A percentile compares a stretch with the other conserved stretches of the same genome.
Evolutionary conservation across 2,329 filamentous ascomycete genomes (phyloP).

Genomic region (Chaetomium olivaceum): DNA sequence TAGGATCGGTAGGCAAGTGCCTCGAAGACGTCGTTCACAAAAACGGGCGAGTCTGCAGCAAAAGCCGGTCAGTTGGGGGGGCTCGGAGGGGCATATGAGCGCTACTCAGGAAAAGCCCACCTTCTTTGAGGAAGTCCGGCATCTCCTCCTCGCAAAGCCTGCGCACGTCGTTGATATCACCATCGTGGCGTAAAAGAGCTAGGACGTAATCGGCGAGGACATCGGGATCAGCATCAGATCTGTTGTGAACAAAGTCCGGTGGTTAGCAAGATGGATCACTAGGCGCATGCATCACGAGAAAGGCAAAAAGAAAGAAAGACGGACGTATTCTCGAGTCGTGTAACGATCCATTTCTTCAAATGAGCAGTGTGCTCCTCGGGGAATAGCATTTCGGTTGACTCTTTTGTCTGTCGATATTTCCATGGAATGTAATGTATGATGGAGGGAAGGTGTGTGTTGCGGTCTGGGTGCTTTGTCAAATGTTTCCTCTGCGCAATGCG

Average conservation of each 20-base stretch:
- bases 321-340: constrained; percentile 73
- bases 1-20: constrained; percentile 64
- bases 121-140: constrained; percentile 72
- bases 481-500: background rate
- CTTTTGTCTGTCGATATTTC: background rate
- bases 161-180: constrained; percentile 63
- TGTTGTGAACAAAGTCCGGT: constrained; percentile 38
- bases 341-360: constrained; percentile 76
- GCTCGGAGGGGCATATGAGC: background rate
- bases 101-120: constrained; percentile 40
- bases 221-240: constrained; percentile 77
- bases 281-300: background rate
- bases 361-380: constrained; percentile 60
- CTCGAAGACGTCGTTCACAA: constrained; percentile 71
- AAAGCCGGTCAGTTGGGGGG: background rate
- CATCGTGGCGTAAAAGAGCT: constrained; percentile 71
- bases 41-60: constrained; percentile 54
- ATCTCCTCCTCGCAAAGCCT: constrained; percentile 71
- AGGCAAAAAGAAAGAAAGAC: constrained; percentile 35
- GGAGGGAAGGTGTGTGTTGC: background rate
- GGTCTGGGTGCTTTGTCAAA: background rate
- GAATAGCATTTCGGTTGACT: constrained; percentile 55
- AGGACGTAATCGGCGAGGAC: constrained; percentile 85
- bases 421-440: constrained; percentile 2
- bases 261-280: constrained; percentile 13